Evolutionary conservation across 371 early-diverging fungal species (phyloP).

Genomic region (Basidiobolus meristosporus): DNA sequence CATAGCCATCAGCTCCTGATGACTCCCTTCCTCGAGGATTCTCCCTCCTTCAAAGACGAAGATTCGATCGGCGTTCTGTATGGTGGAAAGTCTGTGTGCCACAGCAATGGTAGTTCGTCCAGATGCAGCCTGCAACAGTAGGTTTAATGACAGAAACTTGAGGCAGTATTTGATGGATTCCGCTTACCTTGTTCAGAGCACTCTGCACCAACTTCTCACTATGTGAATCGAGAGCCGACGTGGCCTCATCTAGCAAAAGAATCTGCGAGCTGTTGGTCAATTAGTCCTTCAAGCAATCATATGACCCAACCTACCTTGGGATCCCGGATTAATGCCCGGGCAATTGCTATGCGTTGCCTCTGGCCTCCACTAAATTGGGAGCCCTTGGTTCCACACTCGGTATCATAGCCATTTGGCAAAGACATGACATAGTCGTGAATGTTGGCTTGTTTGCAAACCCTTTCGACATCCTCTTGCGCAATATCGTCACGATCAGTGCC

Average conservation of each 20-base stretch:
- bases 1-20: conserved; percentile 18
- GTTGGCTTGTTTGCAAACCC: conserved; percentile 30
- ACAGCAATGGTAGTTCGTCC: conserved; percentile 48
- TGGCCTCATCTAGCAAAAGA: conserved; percentile 77
- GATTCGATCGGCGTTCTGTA: conserved; percentile 39
- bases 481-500: conserved; percentile 25
- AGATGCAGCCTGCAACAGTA: conserved; percentile 20
- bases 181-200: conserved; percentile 29
- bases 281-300: conserved; percentile 3
- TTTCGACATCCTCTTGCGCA: conserved; percentile 26
- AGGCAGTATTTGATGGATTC: conserved; percentile 42
- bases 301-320: conserved; percentile 9
- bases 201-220: conserved; percentile 35
- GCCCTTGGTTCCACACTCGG: conserved; percentile 50
- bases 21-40: conserved; percentile 33
- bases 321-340: conserved; percentile 45
- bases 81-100: conserved; percentile 48
- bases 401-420: conserved; percentile 42
- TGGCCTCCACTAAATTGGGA: conserved; percentile 63
- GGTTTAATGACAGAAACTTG: too few species aligned
- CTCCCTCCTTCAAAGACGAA: conserved; percentile 32
- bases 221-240: conserved; percentile 61
- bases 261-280: conserved; percentile 17
- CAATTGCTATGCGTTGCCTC: conserved; percentile 61
- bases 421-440: conserved; percentile 39